Evolutionary conservation across 768 basidiomycete species (phyloP).

Genomic region (Leccinum truebloodii): DNA sequence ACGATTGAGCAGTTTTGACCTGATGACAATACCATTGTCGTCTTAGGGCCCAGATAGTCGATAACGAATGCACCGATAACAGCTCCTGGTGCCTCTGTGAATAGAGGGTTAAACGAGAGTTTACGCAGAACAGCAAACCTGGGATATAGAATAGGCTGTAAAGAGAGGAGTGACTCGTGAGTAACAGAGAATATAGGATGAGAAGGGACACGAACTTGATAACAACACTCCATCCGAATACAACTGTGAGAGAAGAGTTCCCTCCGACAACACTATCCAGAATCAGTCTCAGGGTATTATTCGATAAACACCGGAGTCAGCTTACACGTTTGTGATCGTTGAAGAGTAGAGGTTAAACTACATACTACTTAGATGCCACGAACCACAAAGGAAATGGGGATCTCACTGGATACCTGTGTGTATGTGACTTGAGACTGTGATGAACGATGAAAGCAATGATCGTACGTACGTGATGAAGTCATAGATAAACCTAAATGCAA

Average conservation of each 20-base stretch:
- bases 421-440: neutral
- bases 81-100: constrained; percentile 42
- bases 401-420: constrained; percentile 62
- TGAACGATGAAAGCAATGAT: constrained; percentile 1
- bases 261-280: constrained; percentile 57
- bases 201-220: constrained; percentile 59
- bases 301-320: constrained; percentile 5
- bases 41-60: constrained; percentile 75
- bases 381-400: neutral
- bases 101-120: constrained; percentile 7
- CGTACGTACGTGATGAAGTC: constrained; percentile 72
- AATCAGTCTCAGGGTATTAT: neutral
- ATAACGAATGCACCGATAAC: constrained; percentile 73
- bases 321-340: constrained; percentile 66
- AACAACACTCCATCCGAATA: constrained; percentile 84
- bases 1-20: neutral
- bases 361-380: constrained; percentile 1
- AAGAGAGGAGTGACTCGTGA: constrained; percentile 5
- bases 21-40: constrained; percentile 56
- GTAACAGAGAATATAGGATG: neutral
- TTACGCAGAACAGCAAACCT: constrained; percentile 31
- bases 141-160: constrained; percentile 66
- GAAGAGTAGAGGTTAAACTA: constrained; percentile 84
- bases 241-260: constrained; percentile 49
- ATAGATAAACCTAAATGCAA: constrained; percentile 61